Conservation (phyloP, 345 rosid genomes). For the Viola odorata region DNA sequence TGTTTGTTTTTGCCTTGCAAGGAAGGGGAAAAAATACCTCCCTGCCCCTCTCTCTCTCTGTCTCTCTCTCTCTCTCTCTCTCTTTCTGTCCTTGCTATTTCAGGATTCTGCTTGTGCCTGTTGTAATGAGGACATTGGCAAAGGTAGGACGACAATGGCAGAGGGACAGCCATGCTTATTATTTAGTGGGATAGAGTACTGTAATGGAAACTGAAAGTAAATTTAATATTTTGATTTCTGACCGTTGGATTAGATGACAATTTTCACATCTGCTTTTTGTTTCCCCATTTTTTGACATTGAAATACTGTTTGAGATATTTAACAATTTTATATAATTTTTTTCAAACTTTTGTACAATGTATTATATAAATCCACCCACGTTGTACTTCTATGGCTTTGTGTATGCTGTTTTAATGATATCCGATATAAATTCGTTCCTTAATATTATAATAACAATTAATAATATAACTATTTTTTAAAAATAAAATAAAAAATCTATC, state of each 20-base stretch:
- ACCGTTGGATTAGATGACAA: neutral
- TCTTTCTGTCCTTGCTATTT: neutral
- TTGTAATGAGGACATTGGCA: neutral
- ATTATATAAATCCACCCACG: too few species aligned
- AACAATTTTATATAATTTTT: too few species aligned
- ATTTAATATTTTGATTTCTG: neutral
- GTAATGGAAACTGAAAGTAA: neutral
- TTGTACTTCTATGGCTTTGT: too few species aligned
- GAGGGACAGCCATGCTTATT: slow-evolving; percentile 2
- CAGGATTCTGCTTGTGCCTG: neutral
- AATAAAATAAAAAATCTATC: too few species aligned
- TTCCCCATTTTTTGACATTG: too few species aligned
- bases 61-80: neutral
- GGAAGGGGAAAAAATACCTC: neutral
- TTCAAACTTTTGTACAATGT: too few species aligned
- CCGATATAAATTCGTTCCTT: too few species aligned
- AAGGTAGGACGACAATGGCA: slow-evolving; percentile 5
- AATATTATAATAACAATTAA: too few species aligned
- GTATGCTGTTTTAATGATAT: too few species aligned
- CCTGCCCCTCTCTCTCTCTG: neutral
- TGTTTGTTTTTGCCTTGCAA: neutral
- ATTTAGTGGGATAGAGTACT: neutral
- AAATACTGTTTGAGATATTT: too few species aligned
- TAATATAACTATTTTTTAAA: too few species aligned
- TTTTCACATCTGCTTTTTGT: too few species aligned